Percentiles rank a stretch among this genome's conserved stretches.
Conservation (phyloP, 2,329 filamentous ascomycete genomes). For the Monilinia vaccinii-corymbosi region DNA sequence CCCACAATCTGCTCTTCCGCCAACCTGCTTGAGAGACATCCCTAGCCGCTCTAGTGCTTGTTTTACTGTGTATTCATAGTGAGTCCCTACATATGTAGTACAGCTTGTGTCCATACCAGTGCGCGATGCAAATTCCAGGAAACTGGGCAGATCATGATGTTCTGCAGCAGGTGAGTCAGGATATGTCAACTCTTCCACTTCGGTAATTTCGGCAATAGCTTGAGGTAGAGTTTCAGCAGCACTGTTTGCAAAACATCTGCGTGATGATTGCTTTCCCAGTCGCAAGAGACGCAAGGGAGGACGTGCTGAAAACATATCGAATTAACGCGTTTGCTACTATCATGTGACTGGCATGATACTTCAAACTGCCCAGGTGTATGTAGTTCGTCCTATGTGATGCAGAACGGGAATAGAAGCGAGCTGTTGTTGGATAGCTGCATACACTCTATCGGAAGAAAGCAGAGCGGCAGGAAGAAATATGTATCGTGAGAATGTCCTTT, state of each 20-base stretch:
- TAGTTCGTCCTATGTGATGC: neutral
- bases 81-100: slow-evolving; percentile 61
- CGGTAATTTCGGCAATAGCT: neutral
- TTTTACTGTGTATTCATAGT: slow-evolving; percentile 65
- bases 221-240: neutral
- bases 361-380: too few species aligned
- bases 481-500: neutral
- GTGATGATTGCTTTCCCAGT: slow-evolving; percentile 15
- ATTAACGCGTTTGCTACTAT: slow-evolving; percentile 5
- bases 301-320: slow-evolving; percentile 18
- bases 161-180: slow-evolving; percentile 38
- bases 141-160: slow-evolving; percentile 57
- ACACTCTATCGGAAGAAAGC: neutral
- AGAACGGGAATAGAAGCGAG: neutral
- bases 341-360: slow-evolving; percentile 6
- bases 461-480: neutral
- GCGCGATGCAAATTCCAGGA: slow-evolving; percentile 52
- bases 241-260: slow-evolving; percentile 21
- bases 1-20: slow-evolving; percentile 57
- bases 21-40: slow-evolving; percentile 56
- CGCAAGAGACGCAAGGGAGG: slow-evolving; percentile 16
- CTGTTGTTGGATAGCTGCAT: neutral
- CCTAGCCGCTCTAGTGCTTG: slow-evolving; percentile 48
- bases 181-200: slow-evolving; percentile 31
- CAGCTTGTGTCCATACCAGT: slow-evolving; percentile 45